Evolutionary conservation across 169 alveolate genomes (phyloP).

Genomic region (Babesia ovata): DNA sequence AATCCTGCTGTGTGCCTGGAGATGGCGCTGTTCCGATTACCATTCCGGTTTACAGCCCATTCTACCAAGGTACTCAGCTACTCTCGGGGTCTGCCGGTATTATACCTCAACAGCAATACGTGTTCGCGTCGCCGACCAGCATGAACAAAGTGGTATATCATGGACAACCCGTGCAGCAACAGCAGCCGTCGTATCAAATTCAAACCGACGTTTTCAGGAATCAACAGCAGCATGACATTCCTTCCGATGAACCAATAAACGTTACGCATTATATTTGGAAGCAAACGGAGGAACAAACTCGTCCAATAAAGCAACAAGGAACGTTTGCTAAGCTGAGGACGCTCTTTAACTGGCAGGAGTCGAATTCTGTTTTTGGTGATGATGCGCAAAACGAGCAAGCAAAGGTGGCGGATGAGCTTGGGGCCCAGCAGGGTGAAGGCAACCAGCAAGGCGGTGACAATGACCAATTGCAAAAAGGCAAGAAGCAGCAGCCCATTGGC

Average conservation of each 20-base stretch:
- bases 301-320: slow-evolving; percentile 8
- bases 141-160: not conserved
- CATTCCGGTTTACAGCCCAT: slow-evolving; percentile 48
- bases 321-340: slow-evolving; percentile 34
- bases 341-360: slow-evolving; percentile 17
- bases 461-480: slow-evolving; percentile 2
- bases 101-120: slow-evolving; percentile 51
- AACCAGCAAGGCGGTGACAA: slow-evolving; percentile 6
- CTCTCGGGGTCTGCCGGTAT: slow-evolving; percentile 32
- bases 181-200: slow-evolving; percentile 15
- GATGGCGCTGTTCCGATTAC: slow-evolving; percentile 38
- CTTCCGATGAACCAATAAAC: slow-evolving; percentile 9
- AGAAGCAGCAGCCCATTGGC: slow-evolving; percentile 13
- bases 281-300: slow-evolving; percentile 8
- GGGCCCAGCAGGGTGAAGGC: not conserved
- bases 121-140: slow-evolving; percentile 45
- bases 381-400: slow-evolving; percentile 4
- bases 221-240: not conserved
- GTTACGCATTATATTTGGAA: slow-evolving; percentile 39
- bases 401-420: not conserved
- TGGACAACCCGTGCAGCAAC: slow-evolving; percentile 4
- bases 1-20: slow-evolving; percentile 30
- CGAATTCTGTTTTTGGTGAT: not conserved
- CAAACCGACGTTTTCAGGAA: slow-evolving; percentile 5
- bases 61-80: slow-evolving; percentile 31